Evolutionary conservation across 345 rosid species (phyloP), one percentile per base, ranked within the genome.

Genomic region (Eucalyptus regnans): DNA sequence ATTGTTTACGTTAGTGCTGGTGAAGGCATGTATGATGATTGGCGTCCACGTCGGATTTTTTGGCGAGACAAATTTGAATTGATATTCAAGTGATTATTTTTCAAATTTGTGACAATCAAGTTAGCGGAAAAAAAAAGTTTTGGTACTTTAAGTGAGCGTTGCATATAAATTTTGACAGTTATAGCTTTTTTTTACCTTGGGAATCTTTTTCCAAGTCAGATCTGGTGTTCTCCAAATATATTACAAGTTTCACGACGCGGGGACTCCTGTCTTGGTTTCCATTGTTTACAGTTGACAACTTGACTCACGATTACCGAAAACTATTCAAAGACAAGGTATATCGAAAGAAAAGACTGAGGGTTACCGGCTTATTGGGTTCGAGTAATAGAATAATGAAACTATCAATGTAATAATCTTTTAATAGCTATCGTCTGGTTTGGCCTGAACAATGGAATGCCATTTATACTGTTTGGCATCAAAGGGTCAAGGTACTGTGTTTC

Each of bases 1-100:
- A 18, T 18, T 18, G 7, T 52, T 52, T 52, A 52, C 1, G 9
- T 52, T 0, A 1, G 4, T 0, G 1, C 0, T 0, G 56, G 56
- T 0, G 9, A 52, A 52, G 23, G 0, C 23, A 52, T 52, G 56
- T 52, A 9, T 1, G 3, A 52, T 0, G 23, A 18, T 52, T 52
- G 56, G 23, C 2, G 0, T 52, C 56, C 56, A 52, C 2, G 0
- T 18, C 0, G 0, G 23, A 52, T 52, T 18, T 52, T 18, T 4
- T 0, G 1, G 23, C 0, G 23, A 52, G 56, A 18, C 56, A 52
- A 18, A 52, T 52, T 52, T 52, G 56, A 52, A 18, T 52, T 52
- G 9, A 52, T 2, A 52, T 1, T 52, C 56, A 52, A 52, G 4
- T 7, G 56, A 52, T 52, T 0, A 52, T 52, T 52, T 52, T 52